Evolutionary conservation across 331 rosid genomes (phyloP), one percentile per base, ranked within the genome.

Genomic region (Stylosanthes scabra): DNA sequence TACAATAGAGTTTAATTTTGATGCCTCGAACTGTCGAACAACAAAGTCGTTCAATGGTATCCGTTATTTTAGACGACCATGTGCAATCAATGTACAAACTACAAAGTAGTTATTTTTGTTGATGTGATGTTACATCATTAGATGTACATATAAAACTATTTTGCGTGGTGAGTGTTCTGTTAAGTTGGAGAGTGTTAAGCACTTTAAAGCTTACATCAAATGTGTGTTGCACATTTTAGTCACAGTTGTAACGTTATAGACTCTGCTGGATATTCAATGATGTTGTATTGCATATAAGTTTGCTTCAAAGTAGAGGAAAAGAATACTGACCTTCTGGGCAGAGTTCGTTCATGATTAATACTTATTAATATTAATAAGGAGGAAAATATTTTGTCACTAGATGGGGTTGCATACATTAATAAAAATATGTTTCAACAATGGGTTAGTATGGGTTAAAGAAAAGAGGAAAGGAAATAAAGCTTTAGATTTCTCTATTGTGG

Each of bases 191-290:
- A 58, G 45, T 28, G 49, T 56, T n/a, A n/a, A 71, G 7, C 28
- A 46, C 59, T 15, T 2, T 2, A 44, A 60, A 60, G 41, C 2
- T 8, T 41, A 6, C 1, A 59, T 7, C 37, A 51, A 50, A 20
- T 2, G 9, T 51, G 15, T 11, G 25, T 54, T 5, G 66, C 7
- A 11, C 27, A 27, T 56, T 55, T 11, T 37, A 1, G 57, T 12
- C 44, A 40, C 64, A 12, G 7, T 8, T 49, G 56, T 57, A 11
- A 39, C 27, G 8, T 39, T 5, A 11, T 55, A 55, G 40, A 27
- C 44, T 56, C 65, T 55, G 11, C 63, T 68, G 74, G 63, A 29
- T 49, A 12, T 66, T 66, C 39, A 9, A 11, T n/a, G 34, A 15
- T 50, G 29, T 49, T 51, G n/a, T 51, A 5, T 68, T 14, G 12